Base-by-base conservation (phyloP, 2,329 filamentous ascomycete genomes). In the Hirsutella thompsonii region DNA sequence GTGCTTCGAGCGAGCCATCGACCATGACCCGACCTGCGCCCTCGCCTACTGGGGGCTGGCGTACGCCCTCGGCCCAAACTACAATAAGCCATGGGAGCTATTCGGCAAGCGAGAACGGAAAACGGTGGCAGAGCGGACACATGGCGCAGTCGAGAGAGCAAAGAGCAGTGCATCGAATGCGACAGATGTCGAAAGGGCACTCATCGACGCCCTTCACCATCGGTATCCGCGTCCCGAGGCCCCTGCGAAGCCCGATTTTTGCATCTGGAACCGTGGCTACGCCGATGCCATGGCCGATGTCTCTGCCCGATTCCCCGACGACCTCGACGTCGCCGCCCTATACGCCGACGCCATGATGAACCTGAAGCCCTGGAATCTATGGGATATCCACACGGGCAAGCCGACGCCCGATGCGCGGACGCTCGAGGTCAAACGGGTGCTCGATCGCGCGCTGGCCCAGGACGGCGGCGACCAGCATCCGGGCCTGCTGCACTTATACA, bases 51-150 rank as follows among this genome's bases (percentile, higher is more conserved):
- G 81, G 80, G 81, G 81, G 0, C 59, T 83, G 4, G 78, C 83
- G 0, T 88, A 83, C 54, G 67, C 79, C 1, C 61, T 83, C 0
- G 84, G 83, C 0, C 83, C 84, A 3, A 88, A 90, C 52, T 79
- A 79, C 57, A 75, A 89, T 62, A 86, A 88, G 52, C 78, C 83
- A 0, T 88, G 84, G 84, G 71, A 76, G 21, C 68, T 76, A 20
- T 86, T 88, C 47, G 80, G 82, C 41, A 59, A 68, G 1, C 58
- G 66, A 0, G 83, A 88, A 47, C 62, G 81, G 4, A 57, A 64
- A 10, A 56, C 52, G 0, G 72, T 68, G 1, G 61, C 81, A 4
- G 48, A 51, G 18, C 47, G 53, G 29, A 59, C 60, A 0, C 55
- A 61, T 34, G 38, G 42, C 2, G 58, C 60, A 19, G 46, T 60